phyloP scores from a whole-genome alignment of 495 filamentous ascomycete species.

The Neohortaea acidophila region DNA sequence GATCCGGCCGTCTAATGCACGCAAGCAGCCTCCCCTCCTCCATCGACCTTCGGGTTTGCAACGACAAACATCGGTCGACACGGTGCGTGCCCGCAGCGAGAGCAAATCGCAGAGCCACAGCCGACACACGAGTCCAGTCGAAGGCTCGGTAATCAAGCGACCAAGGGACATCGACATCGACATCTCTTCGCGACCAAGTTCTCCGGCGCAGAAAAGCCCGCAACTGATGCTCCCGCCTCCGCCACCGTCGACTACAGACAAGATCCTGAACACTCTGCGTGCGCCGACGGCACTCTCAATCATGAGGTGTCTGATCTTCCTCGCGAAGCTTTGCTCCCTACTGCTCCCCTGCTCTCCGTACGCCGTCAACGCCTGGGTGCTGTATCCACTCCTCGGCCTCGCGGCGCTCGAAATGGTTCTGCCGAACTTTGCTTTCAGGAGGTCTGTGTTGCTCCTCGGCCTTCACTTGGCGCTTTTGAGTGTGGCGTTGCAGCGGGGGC shows the following conservation, averaged over 20 bases:
- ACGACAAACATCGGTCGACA: slow-evolving; percentile 26
- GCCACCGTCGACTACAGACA: slow-evolving; percentile 18
- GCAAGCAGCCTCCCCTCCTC: slow-evolving; percentile 9
- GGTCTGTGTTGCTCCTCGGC: slow-evolving; percentile 6
- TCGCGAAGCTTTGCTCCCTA: slow-evolving; percentile 40
- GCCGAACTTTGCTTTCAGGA: slow-evolving; percentile 2
- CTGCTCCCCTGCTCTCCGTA: slow-evolving; percentile 46
- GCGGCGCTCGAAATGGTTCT: slow-evolving; percentile 37
- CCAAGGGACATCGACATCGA: slow-evolving; percentile 20
- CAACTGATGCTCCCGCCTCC: slow-evolving; percentile 22
- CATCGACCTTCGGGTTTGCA: slow-evolving; percentile 16
- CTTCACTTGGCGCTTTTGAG: slow-evolving; percentile 6
- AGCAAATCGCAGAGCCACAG: slow-evolving; percentile 21
- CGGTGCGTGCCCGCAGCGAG: slow-evolving; percentile 20
- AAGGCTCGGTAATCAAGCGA: slow-evolving; percentile 16
- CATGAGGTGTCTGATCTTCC: slow-evolving; percentile 29
- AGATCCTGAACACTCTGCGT: slow-evolving; percentile 24
- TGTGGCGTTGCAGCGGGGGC: slow-evolving; percentile 4
- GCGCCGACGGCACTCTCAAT: slow-evolving; percentile 22
- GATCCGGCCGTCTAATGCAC: slow-evolving; percentile 16
- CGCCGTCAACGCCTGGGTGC: slow-evolving; percentile 41
- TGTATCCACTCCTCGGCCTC: slow-evolving; percentile 45
- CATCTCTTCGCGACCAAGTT: not conserved
- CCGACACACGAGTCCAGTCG: slow-evolving; percentile 14
- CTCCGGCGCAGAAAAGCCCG: slow-evolving; percentile 13